Conservation (phyloP, 169 alveolate genomes). For the Ichthyophthirius multifiliis region DNA sequence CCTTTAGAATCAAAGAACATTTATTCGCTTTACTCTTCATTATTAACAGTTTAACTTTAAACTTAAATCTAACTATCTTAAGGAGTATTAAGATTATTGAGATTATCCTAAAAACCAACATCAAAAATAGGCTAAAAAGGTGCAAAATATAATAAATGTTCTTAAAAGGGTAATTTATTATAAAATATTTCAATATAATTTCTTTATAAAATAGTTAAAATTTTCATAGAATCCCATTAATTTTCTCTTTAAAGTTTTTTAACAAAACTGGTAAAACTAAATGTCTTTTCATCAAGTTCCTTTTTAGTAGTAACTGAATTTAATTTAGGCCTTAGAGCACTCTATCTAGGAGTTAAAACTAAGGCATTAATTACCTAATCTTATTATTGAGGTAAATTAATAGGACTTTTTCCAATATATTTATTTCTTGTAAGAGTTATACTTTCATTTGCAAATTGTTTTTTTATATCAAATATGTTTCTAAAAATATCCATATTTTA, state of each 20-base stretch:
- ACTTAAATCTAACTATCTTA: background rate
- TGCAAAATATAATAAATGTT: background rate
- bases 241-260: background rate
- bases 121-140: background rate
- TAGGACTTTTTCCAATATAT: no score
- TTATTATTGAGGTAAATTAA: no score
- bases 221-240: background rate
- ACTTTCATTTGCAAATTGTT: background rate
- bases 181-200: background rate
- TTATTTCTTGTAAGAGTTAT: background rate
- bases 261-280: background rate
- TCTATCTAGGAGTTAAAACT: no score
- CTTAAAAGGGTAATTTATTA: background rate
- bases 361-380: no score
- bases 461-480: background rate
- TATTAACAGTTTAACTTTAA: background rate
- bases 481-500: background rate
- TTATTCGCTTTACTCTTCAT: background rate
- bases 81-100: background rate
- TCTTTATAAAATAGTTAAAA: background rate
- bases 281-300: no score
- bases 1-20: background rate
- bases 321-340: no score
- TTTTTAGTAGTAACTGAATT: no score
- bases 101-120: background rate